Conservation (phyloP, 768 basidiomycete species). For the Macrolepiota fuliginosa region DNA sequence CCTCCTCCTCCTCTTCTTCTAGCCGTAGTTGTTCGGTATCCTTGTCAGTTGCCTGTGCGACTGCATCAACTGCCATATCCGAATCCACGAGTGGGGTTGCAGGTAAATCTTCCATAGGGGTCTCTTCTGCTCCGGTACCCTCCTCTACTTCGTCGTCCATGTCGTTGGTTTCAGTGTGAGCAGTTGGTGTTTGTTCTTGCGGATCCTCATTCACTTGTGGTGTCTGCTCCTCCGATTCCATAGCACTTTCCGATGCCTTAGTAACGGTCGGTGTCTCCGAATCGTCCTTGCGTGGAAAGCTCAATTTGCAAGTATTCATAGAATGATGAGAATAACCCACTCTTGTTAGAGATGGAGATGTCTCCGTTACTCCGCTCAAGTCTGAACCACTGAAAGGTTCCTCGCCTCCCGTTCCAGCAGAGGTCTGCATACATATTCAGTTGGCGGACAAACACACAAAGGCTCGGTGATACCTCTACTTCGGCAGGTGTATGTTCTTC, state of each 20-base stretch:
- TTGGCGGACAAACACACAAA: not conserved
- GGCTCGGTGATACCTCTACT: not conserved
- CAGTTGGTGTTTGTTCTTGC: not conserved
- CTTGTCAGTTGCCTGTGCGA: constrained; percentile 1
- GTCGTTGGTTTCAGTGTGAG: not conserved
- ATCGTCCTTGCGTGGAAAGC: not conserved
- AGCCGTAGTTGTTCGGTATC: constrained; percentile 10
- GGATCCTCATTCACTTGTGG: not conserved
- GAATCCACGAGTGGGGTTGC: not conserved
- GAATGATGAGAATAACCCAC: constrained; percentile 13
- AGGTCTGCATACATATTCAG: not conserved
- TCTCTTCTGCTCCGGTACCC: not conserved
- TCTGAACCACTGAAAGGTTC: constrained; percentile 32
- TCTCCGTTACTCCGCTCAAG: constrained; percentile 31
- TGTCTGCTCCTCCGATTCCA: not conserved
- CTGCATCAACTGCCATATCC: constrained; percentile 7
- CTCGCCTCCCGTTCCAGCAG: constrained; percentile 16
- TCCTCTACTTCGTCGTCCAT: not conserved
- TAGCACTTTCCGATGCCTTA: not conserved
- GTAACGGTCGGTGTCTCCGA: constrained; percentile 2
- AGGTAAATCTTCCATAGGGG: not conserved
- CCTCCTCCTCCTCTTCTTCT: constrained; percentile 21
- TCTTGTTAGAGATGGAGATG: constrained; percentile 24
- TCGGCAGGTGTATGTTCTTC: not conserved
- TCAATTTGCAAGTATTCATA: not conserved